phyloP scores from a whole-genome alignment of 371 early-diverging fungal species.

The Apophysomyces sp. region DNA sequence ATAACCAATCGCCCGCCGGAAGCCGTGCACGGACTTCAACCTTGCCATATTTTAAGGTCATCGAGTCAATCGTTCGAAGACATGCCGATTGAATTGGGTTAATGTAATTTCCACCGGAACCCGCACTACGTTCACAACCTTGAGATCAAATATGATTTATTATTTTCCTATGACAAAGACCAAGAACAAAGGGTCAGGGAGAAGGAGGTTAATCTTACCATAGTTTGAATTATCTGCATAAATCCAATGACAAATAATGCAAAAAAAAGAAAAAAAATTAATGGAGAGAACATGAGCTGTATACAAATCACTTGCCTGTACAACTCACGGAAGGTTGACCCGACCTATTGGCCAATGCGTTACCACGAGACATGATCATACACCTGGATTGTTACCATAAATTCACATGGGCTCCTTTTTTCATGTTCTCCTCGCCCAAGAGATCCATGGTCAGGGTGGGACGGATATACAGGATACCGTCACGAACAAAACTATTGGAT shows the following conservation, averaged over 20 bases:
- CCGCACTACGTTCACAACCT: slow-evolving; percentile 58
- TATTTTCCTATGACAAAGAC: not conserved
- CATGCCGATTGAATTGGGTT: slow-evolving; percentile 70
- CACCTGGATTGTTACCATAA: slow-evolving; percentile 19
- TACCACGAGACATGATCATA: not conserved
- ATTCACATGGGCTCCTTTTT: slow-evolving; percentile 33
- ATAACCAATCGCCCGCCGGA: slow-evolving; percentile 71
- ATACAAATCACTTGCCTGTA: slow-evolving; percentile 24
- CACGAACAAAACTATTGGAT: slow-evolving; percentile 63
- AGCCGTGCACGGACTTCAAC: slow-evolving; percentile 66
- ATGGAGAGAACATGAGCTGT: not conserved
- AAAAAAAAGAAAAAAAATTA: not conserved
- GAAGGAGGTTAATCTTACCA: slow-evolving; percentile 15
- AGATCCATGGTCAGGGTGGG: slow-evolving; percentile 58
- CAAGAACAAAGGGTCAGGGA: not conserved
- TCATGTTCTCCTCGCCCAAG: slow-evolving; percentile 33
- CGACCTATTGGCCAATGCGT: slow-evolving; percentile 16
- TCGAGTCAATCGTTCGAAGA: slow-evolving; percentile 49
- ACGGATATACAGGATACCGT: slow-evolving; percentile 64
- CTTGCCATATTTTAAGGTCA: slow-evolving; percentile 56
- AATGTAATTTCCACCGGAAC: slow-evolving; percentile 53
- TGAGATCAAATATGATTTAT: not conserved
- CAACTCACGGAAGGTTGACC: slow-evolving; percentile 33
- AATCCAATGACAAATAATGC: not conserved
- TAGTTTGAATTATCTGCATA: slow-evolving; percentile 38